Percentiles rank a stretch among this genome's conserved stretches.
phyloP scores from a whole-genome alignment of 108 stramenopile species.

The Poteriospumella lacustris region DNA sequence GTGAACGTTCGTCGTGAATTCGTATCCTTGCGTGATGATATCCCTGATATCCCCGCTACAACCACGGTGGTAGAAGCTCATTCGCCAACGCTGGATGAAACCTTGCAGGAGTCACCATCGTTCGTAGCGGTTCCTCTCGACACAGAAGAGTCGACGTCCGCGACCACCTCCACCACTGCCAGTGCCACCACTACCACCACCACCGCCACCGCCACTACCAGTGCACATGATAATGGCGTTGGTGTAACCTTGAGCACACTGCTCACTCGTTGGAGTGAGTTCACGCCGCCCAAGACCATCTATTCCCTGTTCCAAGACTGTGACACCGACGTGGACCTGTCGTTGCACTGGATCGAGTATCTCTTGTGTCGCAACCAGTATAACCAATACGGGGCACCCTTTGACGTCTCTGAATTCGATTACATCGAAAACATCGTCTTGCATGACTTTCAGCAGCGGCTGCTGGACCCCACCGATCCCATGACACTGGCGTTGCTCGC shows the following conservation, averaged over 20 bases:
- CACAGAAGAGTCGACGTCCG: not conserved
- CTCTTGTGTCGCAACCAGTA: not conserved
- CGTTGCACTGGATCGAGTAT: not conserved
- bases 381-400: not conserved
- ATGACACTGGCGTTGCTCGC: not conserved
- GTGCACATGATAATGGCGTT: too few relatives aligned
- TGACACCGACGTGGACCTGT: not conserved
- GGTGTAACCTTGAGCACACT: too few relatives aligned
- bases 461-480: not conserved
- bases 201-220: too few relatives aligned
- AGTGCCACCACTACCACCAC: too few relatives aligned
- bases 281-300: not conserved
- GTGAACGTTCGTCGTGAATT: not conserved
- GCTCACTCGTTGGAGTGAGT: not conserved
- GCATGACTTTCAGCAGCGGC: not conserved
- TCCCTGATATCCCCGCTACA: not conserved
- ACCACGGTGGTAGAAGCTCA: not conserved
- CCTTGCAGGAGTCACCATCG: not conserved
- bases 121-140: not conserved
- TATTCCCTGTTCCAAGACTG: not conserved
- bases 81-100: not conserved
- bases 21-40: not conserved
- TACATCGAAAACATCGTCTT: not conserved
- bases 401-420: not conserved
- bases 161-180: too few relatives aligned